Conservation (phyloP, 2,329 filamentous ascomycete genomes). For the Venturia nashicola region DNA sequence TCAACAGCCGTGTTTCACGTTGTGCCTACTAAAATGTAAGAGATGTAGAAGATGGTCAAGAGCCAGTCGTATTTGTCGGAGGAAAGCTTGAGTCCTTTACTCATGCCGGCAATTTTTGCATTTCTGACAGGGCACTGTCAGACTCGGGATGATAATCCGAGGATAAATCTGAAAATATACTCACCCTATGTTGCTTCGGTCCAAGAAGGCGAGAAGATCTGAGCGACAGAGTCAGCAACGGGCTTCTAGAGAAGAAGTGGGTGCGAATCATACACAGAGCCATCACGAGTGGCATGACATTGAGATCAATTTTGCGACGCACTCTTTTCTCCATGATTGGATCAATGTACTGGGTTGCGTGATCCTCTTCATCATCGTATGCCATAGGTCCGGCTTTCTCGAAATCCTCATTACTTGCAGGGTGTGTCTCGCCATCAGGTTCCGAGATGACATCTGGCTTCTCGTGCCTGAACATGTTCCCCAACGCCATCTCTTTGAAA, state of each 20-base stretch:
- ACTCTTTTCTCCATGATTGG: slow-evolving; percentile 30
- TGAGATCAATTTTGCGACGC: slow-evolving; percentile 62
- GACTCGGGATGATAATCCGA: slow-evolving; percentile 7
- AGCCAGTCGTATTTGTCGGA: slow-evolving; percentile 48
- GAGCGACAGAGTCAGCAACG: background rate
- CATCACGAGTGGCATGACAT: slow-evolving; percentile 44
- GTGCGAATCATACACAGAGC: slow-evolving; percentile 14
- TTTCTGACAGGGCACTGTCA: slow-evolving; percentile 27
- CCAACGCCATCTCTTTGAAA: background rate
- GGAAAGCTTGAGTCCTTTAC: slow-evolving; percentile 39
- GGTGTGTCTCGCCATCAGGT: background rate
- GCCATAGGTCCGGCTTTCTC: background rate
- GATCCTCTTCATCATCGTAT: background rate
- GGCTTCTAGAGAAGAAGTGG: background rate
- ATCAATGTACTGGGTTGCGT: background rate
- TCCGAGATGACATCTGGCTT: background rate
- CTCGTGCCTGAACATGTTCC: background rate
- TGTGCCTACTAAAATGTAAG: slow-evolving; percentile 36
- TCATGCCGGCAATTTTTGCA: slow-evolving; percentile 46
- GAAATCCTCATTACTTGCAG: background rate
- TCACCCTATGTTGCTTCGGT: slow-evolving; percentile 58
- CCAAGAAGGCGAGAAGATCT: slow-evolving; percentile 70
- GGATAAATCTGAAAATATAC: background rate
- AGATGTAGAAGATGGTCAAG: slow-evolving; percentile 51
- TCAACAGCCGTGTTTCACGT: background rate